phyloP scores from a whole-genome alignment of 768 basidiomycete genomes.

The Podaxis sp. region DNA sequence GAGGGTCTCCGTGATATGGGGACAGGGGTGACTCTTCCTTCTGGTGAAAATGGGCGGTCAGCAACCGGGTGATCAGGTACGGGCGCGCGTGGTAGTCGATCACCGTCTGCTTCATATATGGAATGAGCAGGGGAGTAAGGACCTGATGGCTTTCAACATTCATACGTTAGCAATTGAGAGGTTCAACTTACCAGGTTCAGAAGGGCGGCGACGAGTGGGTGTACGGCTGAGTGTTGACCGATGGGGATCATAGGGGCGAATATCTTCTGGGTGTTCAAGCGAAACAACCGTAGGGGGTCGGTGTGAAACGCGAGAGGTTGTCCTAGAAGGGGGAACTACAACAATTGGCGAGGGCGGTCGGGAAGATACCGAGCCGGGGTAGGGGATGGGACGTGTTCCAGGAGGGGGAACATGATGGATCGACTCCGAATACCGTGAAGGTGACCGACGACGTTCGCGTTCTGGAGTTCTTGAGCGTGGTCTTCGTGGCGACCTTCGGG shows the following conservation, averaged over 20 bases:
- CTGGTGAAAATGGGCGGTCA: neutral
- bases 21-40: neutral
- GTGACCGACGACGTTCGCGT: neutral
- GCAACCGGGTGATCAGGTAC: neutral
- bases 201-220: neutral
- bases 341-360: slow-evolving; percentile 10
- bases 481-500: neutral
- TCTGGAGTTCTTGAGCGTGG: slow-evolving; percentile 4
- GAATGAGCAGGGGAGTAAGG: slow-evolving; percentile 12
- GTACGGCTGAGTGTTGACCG: slow-evolving; percentile 10
- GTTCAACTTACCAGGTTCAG: neutral
- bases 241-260: slow-evolving; percentile 3
- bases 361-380: slow-evolving; percentile 8
- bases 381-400: neutral
- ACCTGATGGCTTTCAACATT: slow-evolving; percentile 1
- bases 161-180: neutral
- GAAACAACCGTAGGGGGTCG: slow-evolving; percentile 22
- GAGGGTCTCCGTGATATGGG: neutral
- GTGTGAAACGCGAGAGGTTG: slow-evolving; percentile 8
- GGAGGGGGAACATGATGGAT: slow-evolving; percentile 15
- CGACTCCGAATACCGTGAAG: slow-evolving; percentile 14
- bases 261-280: slow-evolving; percentile 16
- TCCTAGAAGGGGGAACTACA: slow-evolving; percentile 19
- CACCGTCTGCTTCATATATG: slow-evolving; percentile 1
- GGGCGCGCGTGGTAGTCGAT: neutral